phyloP scores from a whole-genome alignment of 2,329 filamentous ascomycete species.

The Trichoderma sp. region DNA sequence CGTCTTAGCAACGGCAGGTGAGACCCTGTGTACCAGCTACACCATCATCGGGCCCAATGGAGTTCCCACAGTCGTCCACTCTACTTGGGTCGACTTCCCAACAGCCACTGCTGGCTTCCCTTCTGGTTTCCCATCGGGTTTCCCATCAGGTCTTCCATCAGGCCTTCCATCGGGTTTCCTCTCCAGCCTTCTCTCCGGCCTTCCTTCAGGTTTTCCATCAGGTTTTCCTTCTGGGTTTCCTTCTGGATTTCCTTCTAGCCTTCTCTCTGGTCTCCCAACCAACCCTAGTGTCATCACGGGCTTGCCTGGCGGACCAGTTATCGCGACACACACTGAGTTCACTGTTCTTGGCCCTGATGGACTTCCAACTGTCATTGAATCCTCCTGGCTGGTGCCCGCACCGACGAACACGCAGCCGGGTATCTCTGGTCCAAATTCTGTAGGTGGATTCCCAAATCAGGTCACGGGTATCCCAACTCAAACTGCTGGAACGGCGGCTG shows the following conservation, averaged over 20 bases:
- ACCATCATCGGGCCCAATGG: constrained; percentile 38
- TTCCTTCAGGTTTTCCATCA: neutral
- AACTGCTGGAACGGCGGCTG: constrained; percentile 20
- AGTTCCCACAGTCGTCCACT: constrained; percentile 38
- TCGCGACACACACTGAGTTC: constrained; percentile 1
- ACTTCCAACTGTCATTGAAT: constrained; percentile 18
- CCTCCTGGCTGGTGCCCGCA: constrained; percentile 31
- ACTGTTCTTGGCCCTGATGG: constrained; percentile 22
- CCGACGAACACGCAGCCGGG: constrained; percentile 2
- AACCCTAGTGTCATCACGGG: neutral
- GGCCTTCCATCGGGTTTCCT: neutral
- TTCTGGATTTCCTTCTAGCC: neutral
- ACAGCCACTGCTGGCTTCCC: neutral
- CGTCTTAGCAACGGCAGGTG: neutral
- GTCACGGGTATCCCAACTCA: constrained; percentile 3
- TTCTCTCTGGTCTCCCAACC: constrained; percentile 1
- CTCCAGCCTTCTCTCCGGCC: neutral
- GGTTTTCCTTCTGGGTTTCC: neutral
- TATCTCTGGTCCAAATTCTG: constrained; percentile 25
- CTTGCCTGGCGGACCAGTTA: constrained; percentile 15
- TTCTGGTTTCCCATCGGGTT: constrained; percentile 20
- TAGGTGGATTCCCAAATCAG: neutral
- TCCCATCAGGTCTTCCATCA: neutral
- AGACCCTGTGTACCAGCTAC: constrained; percentile 26
- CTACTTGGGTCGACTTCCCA: constrained; percentile 35